These are phyloP conservation scores for Lepiota venenata DNA, from an alignment of 768 basidiomycete genomes.

Conservation along the genomic window DNA sequence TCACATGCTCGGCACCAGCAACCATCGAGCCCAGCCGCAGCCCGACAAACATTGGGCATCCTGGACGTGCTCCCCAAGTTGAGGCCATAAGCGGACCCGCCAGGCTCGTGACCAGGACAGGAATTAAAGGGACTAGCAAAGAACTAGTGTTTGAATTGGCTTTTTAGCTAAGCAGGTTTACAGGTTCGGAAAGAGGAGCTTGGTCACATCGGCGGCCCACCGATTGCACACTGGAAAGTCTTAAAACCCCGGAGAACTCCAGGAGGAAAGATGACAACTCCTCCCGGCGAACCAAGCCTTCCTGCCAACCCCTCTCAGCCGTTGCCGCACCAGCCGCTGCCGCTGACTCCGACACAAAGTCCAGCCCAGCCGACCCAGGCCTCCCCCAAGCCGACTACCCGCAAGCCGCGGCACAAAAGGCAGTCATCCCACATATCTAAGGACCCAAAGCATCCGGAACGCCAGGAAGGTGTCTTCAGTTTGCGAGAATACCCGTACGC, in stretches of 20 bases:
- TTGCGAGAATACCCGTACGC: constrained; percentile 9
- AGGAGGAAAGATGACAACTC: constrained; percentile 43
- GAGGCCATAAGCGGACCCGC: background rate
- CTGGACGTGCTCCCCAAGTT: too few relatives aligned
- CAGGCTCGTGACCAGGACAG: constrained; percentile 5
- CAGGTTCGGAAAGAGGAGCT: constrained; percentile 29
- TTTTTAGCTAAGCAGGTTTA: constrained; percentile 41
- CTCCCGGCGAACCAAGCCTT: constrained; percentile 43
- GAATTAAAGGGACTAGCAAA: constrained; percentile 8
- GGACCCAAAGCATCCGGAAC: constrained; percentile 15
- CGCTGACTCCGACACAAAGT: constrained; percentile 39
- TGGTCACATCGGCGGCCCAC: constrained; percentile 29
- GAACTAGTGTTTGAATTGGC: constrained; percentile 18
- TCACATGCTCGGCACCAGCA: constrained; percentile 11
- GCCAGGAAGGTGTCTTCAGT: constrained; percentile 10
- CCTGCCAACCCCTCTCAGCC: constrained; percentile 32
- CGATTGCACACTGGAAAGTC: constrained; percentile 24
- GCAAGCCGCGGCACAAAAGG: constrained; percentile 52
- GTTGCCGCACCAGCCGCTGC: constrained; percentile 45
- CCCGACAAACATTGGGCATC: constrained; percentile 8
- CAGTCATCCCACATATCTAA: constrained; percentile 11
- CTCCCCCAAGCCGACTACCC: constrained; percentile 29
- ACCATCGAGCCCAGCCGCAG: constrained; percentile 12
- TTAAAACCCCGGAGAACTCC: constrained; percentile 39
- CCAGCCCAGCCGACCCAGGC: constrained; percentile 41